A percentile compares a stretch with the other conserved stretches of the same genome.
Conservation (phyloP, 2,329 filamentous ascomycete genomes). For the Tympanopsis confertula region DNA sequence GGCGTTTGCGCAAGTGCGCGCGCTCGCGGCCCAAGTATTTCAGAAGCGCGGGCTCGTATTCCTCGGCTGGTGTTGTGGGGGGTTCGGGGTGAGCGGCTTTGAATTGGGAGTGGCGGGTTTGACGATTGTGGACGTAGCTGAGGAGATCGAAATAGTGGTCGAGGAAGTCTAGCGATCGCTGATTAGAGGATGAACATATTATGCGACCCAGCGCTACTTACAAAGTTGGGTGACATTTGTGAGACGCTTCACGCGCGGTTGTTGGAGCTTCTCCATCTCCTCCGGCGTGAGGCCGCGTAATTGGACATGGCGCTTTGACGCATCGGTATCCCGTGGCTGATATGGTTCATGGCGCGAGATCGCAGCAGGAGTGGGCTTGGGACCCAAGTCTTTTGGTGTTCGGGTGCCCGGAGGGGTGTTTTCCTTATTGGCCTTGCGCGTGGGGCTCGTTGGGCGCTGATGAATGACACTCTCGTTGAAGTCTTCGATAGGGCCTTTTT, state of each 20-base stretch:
- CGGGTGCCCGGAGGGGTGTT: slow-evolving; percentile 42
- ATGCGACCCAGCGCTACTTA: too few species aligned
- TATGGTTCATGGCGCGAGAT: slow-evolving; percentile 51
- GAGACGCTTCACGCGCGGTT: slow-evolving; percentile 83
- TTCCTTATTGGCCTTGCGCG: slow-evolving; percentile 39
- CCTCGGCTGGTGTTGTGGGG: slow-evolving; percentile 50
- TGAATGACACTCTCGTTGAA: slow-evolving; percentile 29
- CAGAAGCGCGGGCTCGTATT: slow-evolving; percentile 70
- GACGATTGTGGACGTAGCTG: slow-evolving; percentile 84
- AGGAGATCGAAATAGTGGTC: slow-evolving; percentile 98
- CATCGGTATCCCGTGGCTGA: slow-evolving; percentile 18
- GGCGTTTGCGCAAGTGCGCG: slow-evolving; percentile 84
- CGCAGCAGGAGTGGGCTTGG: slow-evolving; percentile 40
- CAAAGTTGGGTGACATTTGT: slow-evolving; percentile 96
- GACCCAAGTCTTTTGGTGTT: slow-evolving; percentile 31
- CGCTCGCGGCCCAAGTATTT: slow-evolving; percentile 90
- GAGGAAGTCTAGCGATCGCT: slow-evolving; percentile 79
- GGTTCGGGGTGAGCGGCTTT: slow-evolving; percentile 63
- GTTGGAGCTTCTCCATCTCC: slow-evolving; percentile 80
- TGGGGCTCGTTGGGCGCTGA: slow-evolving; percentile 25
- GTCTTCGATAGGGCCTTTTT: slow-evolving; percentile 15
- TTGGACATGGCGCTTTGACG: background rate
- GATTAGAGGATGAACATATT: too few species aligned
- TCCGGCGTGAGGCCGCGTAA: slow-evolving; percentile 67
- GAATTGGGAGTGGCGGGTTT: slow-evolving; percentile 76